Percentiles rank a stretch among this genome's conserved stretches.
Conservation (phyloP, 805 yeast genomes). For the Nakazawaea populi region DNA sequence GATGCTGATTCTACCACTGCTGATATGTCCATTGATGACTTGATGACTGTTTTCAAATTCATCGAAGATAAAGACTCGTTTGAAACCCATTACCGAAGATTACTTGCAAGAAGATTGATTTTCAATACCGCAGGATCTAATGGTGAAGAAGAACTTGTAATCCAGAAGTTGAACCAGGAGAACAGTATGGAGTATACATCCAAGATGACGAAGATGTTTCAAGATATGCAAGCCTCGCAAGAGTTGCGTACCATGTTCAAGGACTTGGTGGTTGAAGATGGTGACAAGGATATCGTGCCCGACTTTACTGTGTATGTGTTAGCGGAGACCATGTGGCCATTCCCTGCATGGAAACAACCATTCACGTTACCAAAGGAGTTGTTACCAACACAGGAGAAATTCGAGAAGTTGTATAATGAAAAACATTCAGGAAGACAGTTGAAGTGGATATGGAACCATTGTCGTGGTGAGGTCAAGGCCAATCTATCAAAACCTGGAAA, state of each 20-base stretch:
- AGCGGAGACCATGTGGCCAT: conserved; percentile 90
- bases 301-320: conserved; percentile 73
- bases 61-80: conserved; percentile 93
- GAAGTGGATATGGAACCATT: conserved; percentile 94
- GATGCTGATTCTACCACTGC: conserved; percentile 47
- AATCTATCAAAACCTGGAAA: conserved; percentile 75
- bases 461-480: conserved; percentile 88
- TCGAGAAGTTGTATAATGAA: conserved; percentile 61
- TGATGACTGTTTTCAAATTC: conserved; percentile 82
- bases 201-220: conserved; percentile 93
- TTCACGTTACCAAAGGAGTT: conserved; percentile 67
- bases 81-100: conserved; percentile 86
- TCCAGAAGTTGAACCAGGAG: conserved; percentile 80
- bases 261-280: conserved; percentile 35
- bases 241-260: conserved; percentile 60
- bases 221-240: conserved; percentile 81
- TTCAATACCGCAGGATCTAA: conserved; percentile 28
- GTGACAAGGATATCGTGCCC: conserved; percentile 27
- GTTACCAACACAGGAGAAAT: conserved; percentile 54
- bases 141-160: conserved; percentile 78
- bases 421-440: conserved; percentile 85
- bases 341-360: conserved; percentile 38
- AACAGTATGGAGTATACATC: conserved; percentile 91
- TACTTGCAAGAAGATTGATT: conserved; percentile 83
- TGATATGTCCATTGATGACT: conserved; percentile 77